These are phyloP conservation scores for Emmonsia crescens DNA, from an alignment of 2,329 filamentous ascomycete genomes.

Conservation along the genomic window DNA sequence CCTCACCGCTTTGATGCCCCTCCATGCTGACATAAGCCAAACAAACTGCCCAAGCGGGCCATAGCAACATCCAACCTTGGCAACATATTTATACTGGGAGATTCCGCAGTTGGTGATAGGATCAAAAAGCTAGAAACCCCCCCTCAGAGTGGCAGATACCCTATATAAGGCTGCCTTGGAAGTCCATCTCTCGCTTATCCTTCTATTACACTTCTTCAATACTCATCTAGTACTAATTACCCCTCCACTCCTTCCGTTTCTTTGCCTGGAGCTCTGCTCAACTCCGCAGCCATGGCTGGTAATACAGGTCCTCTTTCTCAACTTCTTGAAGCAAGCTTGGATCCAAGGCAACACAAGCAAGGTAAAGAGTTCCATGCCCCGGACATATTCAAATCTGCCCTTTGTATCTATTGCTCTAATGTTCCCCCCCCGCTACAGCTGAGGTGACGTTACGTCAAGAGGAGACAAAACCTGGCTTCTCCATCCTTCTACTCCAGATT, in stretches of 20 bases:
- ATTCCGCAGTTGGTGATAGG: background rate
- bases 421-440: constrained; percentile 43
- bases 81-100: too few species aligned
- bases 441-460: constrained; percentile 69
- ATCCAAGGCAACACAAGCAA: constrained; percentile 79
- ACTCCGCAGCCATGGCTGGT: constrained; percentile 44
- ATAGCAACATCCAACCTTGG: too few species aligned
- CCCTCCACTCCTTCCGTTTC: constrained; percentile 5
- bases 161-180: background rate
- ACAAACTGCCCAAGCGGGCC: background rate
- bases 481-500: constrained; percentile 77
- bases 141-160: background rate
- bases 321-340: constrained; percentile 81
- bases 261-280: constrained; percentile 12
- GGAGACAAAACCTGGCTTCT: constrained; percentile 77
- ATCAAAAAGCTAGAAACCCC: background rate
- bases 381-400: constrained; percentile 7
- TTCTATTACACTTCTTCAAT: background rate
- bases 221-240: background rate
- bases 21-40: constrained; percentile 1
- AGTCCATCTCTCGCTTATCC: background rate
- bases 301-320: constrained; percentile 58
- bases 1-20: constrained; percentile 1
- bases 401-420: background rate
- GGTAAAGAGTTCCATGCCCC: constrained; percentile 43